A percentile compares a stretch with the other conserved stretches of the same genome.
phyloP scores from a whole-genome alignment of 805 yeast species.

The Pichia sporocuriosa region DNA sequence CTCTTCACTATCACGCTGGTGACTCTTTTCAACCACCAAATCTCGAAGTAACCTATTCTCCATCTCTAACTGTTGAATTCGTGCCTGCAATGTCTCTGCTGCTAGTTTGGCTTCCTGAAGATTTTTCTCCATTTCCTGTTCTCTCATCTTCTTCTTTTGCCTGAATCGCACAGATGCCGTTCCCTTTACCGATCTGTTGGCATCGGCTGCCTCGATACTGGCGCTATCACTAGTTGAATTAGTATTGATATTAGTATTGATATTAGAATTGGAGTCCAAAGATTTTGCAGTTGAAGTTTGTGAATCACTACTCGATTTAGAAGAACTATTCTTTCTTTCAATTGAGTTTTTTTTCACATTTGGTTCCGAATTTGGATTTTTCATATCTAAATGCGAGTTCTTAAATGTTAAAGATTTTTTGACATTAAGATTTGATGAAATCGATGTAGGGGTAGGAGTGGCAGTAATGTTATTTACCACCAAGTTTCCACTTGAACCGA shows the following conservation, averaged over 20 bases:
- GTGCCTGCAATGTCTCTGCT: conserved; percentile 59
- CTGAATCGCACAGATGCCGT: conserved; percentile 91
- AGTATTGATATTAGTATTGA: neutral
- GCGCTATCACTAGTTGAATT: neutral
- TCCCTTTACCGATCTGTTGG: conserved; percentile 1
- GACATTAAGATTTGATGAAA: neutral
- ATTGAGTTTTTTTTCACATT: neutral
- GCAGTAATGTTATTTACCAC: neutral
- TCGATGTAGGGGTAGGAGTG: neutral
- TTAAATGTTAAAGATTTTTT: conserved; percentile 6
- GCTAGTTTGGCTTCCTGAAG: conserved; percentile 66
- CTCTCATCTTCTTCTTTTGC: conserved; percentile 84
- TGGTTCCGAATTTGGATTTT: conserved; percentile 1
- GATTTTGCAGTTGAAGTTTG: neutral
- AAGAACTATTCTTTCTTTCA: too few species aligned
- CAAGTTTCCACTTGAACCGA: too few species aligned
- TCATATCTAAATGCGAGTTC: conserved; percentile 11
- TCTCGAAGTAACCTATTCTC: conserved; percentile 82
- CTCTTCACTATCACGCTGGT: conserved; percentile 45
- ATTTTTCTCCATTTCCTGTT: conserved; percentile 80
- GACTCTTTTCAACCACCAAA: conserved; percentile 75
- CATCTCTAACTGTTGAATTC: conserved; percentile 82
- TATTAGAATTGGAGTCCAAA: neutral
- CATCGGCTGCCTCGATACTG: neutral
- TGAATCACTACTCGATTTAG: neutral